Conservation (phyloP, 441 rosid species). For the Eutrema salsugineum region DNA sequence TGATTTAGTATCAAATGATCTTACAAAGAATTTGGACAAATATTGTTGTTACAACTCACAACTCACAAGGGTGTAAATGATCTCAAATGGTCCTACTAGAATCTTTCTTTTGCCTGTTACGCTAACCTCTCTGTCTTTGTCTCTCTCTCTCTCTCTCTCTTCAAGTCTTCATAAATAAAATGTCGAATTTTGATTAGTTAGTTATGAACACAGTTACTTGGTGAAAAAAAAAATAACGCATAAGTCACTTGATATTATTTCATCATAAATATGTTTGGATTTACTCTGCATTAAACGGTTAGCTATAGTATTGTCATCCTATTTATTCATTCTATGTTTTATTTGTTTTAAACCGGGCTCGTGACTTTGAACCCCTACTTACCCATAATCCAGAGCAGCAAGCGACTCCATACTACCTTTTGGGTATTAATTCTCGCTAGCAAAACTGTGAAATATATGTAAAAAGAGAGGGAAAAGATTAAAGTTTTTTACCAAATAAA, state of each 20-base stretch:
- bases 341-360: no score
- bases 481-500: no score
- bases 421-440: no score
- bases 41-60: slow-evolving; percentile 11
- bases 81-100: not conserved
- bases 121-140: slow-evolving; percentile 17
- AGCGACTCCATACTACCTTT: no score
- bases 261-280: no score
- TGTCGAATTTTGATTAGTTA: not conserved
- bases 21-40: slow-evolving; percentile 10
- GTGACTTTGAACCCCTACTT: no score
- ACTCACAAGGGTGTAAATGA: not conserved
- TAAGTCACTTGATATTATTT: no score
- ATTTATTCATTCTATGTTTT: no score
- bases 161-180: not conserved
- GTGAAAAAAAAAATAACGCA: not conserved
- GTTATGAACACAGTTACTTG: not conserved
- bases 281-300: no score
- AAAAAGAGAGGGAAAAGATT: not conserved
- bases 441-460: not conserved
- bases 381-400: no score
- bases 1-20: not conserved
- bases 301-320: no score
- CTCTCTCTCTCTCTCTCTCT: not conserved
- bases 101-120: slow-evolving; percentile 25